phyloP scores from a whole-genome alignment of 140 eudicot species.

The Erigeron philadelphicus region DNA sequence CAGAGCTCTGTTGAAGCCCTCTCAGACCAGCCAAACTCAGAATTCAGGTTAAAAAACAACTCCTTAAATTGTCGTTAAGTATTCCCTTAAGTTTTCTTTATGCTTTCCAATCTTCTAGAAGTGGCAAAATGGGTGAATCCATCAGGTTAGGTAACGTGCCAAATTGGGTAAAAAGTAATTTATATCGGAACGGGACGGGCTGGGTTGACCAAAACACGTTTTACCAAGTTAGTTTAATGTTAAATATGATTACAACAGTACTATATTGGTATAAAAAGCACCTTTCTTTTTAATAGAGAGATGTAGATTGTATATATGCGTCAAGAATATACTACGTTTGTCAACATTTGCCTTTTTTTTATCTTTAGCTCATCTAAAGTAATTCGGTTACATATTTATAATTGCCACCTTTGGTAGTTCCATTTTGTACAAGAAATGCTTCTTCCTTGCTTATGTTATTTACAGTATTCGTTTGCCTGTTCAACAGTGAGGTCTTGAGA shows the following conservation, averaged over 20 bases:
- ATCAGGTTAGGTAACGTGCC: background rate
- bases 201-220: no score
- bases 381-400: background rate
- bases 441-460: slow-evolving; percentile 1
- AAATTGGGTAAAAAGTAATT: background rate
- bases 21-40: slow-evolving; percentile 30
- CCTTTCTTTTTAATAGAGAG: no score
- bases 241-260: no score
- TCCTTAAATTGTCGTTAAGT: background rate
- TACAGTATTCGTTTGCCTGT: slow-evolving; percentile 7
- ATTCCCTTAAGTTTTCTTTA: no score
- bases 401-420: background rate
- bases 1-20: slow-evolving; percentile 42
- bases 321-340: no score
- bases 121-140: no score
- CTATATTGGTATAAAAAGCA: no score
- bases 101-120: no score
- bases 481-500: slow-evolving; percentile 40
- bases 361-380: background rate
- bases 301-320: no score
- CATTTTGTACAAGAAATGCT: background rate
- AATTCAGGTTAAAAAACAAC: slow-evolving; percentile 41
- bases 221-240: no score
- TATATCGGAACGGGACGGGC: no score
- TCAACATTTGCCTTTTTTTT: no score